phyloP scores from a whole-genome alignment of 202 grass and related monocot genomes.

The Setaria viridis region DNA sequence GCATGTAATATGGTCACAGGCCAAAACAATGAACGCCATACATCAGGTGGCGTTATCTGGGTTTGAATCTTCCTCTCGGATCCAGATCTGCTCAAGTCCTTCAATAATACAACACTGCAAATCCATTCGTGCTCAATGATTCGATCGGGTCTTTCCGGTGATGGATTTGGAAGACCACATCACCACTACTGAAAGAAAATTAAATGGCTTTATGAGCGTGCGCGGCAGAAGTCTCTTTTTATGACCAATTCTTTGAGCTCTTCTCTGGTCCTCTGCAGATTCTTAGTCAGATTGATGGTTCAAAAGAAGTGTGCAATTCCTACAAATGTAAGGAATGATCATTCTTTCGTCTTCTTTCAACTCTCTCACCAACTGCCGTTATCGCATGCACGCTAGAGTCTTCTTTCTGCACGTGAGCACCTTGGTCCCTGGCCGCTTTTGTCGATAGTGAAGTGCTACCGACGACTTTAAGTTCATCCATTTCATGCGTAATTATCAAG shows the following conservation, averaged over 20 bases:
- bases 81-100: background rate
- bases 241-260: slow-evolving; percentile 1
- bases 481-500: background rate
- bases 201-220: slow-evolving; percentile 31
- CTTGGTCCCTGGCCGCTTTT: slow-evolving; percentile 19
- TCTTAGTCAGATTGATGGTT: background rate
- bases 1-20: slow-evolving; percentile 18
- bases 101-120: slow-evolving; percentile 13
- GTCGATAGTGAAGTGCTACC: slow-evolving; percentile 25
- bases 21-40: slow-evolving; percentile 29
- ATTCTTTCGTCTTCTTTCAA: slow-evolving; percentile 32
- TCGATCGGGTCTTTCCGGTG: background rate
- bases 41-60: slow-evolving; percentile 1
- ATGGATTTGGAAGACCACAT: slow-evolving; percentile 31
- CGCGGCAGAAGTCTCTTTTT: background rate
- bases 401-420: slow-evolving; percentile 11
- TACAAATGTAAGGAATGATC: background rate
- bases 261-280: background rate
- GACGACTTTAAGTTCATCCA: slow-evolving; percentile 19
- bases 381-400: background rate
- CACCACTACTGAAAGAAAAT: background rate
- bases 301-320: background rate
- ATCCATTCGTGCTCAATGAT: slow-evolving; percentile 38
- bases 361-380: slow-evolving; percentile 19
- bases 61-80: background rate